A percentile compares a stretch with the other conserved stretches of the same genome.
These are phyloP conservation scores for Arxiozyma telluris DNA, from an alignment of 1,139 yeast species.

Conservation along the genomic window DNA sequence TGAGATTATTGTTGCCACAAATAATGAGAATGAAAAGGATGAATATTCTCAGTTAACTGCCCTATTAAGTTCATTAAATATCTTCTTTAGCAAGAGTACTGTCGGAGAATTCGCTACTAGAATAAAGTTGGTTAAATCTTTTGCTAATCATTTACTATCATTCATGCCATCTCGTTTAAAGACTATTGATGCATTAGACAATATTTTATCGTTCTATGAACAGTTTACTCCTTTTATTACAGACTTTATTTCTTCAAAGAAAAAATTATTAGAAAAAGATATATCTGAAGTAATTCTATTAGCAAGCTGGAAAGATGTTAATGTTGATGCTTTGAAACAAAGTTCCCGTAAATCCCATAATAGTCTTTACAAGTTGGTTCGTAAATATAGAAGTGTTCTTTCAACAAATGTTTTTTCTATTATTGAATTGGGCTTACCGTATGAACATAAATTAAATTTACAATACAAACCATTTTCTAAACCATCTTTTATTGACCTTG, in stretches of 20 bases:
- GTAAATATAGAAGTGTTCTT: slow-evolving; percentile 67
- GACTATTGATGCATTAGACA: slow-evolving; percentile 41
- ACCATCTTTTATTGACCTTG: slow-evolving; percentile 8
- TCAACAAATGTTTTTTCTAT: slow-evolving; percentile 44
- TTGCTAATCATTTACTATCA: slow-evolving; percentile 42
- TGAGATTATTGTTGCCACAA: slow-evolving; percentile 48
- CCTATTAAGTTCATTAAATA: slow-evolving; percentile 60
- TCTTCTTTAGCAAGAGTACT: slow-evolving; percentile 67
- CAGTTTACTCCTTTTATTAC: slow-evolving; percentile 50
- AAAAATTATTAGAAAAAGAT: slow-evolving; percentile 61
- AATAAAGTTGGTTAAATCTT: slow-evolving; percentile 52
- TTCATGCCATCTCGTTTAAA: slow-evolving; percentile 17
- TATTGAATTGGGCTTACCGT: slow-evolving; percentile 53
- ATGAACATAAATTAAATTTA: slow-evolving; percentile 8
- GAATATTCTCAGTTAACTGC: slow-evolving; percentile 33
- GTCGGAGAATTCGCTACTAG: slow-evolving; percentile 64
- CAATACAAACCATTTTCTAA: slow-evolving; percentile 2
- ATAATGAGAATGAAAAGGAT: slow-evolving; percentile 16
- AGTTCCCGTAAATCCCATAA: slow-evolving; percentile 86
- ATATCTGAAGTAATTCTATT: slow-evolving; percentile 74
- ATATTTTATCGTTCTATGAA: slow-evolving; percentile 54
- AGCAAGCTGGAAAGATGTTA: slow-evolving; percentile 97
- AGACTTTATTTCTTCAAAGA: slow-evolving; percentile 39
- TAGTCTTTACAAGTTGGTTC: slow-evolving; percentile 69
- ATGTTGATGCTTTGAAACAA: slow-evolving; percentile 85